Evolutionary conservation across 768 basidiomycete species (phyloP).

Genomic region (Pulveroboletus frians): DNA sequence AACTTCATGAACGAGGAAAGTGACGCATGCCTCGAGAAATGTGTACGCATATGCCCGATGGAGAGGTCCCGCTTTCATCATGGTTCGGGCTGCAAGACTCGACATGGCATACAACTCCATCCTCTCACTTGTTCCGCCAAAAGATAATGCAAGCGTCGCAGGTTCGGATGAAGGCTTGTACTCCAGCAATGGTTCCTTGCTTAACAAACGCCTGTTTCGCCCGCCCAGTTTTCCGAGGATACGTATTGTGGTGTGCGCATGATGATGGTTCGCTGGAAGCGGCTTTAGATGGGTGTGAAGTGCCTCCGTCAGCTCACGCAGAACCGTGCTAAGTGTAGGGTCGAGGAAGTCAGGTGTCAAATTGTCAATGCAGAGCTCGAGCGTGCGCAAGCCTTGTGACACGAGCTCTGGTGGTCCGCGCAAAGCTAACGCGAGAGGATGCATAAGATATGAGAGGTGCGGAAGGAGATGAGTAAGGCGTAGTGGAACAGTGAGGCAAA

Average conservation of each 20-base stretch:
- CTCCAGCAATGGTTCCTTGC: slow-evolving; percentile 70
- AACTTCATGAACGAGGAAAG: slow-evolving; percentile 76
- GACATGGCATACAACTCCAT: slow-evolving; percentile 67
- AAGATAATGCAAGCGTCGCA: slow-evolving; percentile 67
- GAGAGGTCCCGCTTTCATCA: slow-evolving; percentile 44
- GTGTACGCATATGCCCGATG: slow-evolving; percentile 54
- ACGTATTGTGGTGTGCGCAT: slow-evolving; percentile 91
- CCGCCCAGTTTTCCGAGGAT: slow-evolving; percentile 97
- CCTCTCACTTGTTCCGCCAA: slow-evolving; percentile 58
- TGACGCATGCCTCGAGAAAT: slow-evolving; percentile 65
- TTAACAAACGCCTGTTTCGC: slow-evolving; percentile 80
- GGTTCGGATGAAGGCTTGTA: slow-evolving; percentile 68
- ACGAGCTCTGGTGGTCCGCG: slow-evolving; percentile 85
- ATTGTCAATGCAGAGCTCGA: slow-evolving; percentile 99
- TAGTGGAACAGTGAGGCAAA: slow-evolving; percentile 94
- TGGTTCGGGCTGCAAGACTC: slow-evolving; percentile 55
- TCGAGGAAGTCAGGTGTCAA: slow-evolving; percentile 97
- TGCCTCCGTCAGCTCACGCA: slow-evolving; percentile 92
- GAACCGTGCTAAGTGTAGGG: slow-evolving; percentile 87
- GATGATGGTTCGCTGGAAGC: slow-evolving; percentile 79
- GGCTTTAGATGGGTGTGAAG: slow-evolving; percentile 89
- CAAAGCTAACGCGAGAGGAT: slow-evolving; percentile 87
- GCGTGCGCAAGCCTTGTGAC: slow-evolving; percentile 89
- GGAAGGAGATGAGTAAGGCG: slow-evolving; percentile 94
- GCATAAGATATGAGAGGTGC: slow-evolving; percentile 93